Conservation (phyloP, 2,329 filamentous ascomycete species). For the Lachnellula arida region DNA sequence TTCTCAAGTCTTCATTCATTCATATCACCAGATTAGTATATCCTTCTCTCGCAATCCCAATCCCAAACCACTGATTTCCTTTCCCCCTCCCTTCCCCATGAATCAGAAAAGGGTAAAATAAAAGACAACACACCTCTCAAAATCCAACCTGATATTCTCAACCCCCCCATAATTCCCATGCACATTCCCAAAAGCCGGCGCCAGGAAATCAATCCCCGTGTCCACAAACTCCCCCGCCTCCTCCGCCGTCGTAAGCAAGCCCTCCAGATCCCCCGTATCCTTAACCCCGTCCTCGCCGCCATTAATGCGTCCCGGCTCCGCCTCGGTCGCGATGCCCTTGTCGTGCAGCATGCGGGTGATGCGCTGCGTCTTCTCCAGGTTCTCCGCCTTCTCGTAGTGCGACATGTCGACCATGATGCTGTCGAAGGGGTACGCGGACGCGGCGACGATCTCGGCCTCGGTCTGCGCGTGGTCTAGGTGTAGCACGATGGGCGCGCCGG, state of each 20-base stretch:
- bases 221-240: conserved; percentile 58
- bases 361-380: conserved; percentile 59
- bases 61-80: too few relatives aligned
- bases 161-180: conserved; percentile 53
- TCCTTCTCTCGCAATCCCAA: background rate
- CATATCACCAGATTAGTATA: conserved; percentile 27
- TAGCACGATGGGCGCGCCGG: conserved; percentile 54
- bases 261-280: conserved; percentile 59
- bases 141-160: conserved; percentile 40
- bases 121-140: conserved; percentile 37
- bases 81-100: background rate
- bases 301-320: conserved; percentile 67
- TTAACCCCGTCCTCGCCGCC: conserved; percentile 71
- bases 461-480: conserved; percentile 66
- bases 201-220: conserved; percentile 64
- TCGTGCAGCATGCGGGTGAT: conserved; percentile 59
- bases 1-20: conserved; percentile 36
- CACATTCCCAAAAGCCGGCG: conserved; percentile 64
- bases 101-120: background rate
- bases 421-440: conserved; percentile 58
- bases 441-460: conserved; percentile 51
- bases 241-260: conserved; percentile 57
- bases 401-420: conserved; percentile 76
- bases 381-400: conserved; percentile 67
- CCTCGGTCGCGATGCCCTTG: conserved; percentile 63